phyloP scores from a whole-genome alignment of 441 rosid genomes.

The Brassica balearica region DNA sequence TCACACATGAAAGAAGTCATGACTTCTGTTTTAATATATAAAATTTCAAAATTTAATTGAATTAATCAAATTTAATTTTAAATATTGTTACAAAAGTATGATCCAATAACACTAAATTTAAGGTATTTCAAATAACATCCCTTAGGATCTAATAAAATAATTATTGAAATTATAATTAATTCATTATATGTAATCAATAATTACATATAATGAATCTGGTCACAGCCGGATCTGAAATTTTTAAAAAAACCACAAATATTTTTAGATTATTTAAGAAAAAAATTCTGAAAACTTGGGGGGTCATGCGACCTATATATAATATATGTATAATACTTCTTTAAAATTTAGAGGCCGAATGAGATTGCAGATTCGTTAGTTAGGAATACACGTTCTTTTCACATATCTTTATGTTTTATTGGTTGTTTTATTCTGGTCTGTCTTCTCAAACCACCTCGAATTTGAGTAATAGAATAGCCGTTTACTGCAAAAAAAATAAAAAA shows the following conservation, averaged over 20 bases:
- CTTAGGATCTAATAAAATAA: background rate
- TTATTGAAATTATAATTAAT: background rate
- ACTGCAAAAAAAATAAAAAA: too few relatives aligned
- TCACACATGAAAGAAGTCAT: too few relatives aligned
- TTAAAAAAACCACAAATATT: background rate
- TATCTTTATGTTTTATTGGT: too few relatives aligned
- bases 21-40: too few relatives aligned
- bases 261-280: background rate
- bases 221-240: background rate
- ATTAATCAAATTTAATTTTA: background rate
- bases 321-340: background rate
- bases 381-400: too few relatives aligned
- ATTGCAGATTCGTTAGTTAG: too few relatives aligned
- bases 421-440: too few relatives aligned
- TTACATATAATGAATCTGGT: background rate
- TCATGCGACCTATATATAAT: background rate
- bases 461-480: too few relatives aligned
- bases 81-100: background rate
- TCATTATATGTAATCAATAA: background rate
- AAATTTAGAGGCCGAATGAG: background rate
- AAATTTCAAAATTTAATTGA: background rate
- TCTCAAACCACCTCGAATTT: too few relatives aligned
- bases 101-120: background rate
- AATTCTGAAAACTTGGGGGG: background rate
- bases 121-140: background rate